Base-by-base conservation (phyloP, 2,329 filamentous ascomycete genomes). In the Aspergillus sp. region DNA sequence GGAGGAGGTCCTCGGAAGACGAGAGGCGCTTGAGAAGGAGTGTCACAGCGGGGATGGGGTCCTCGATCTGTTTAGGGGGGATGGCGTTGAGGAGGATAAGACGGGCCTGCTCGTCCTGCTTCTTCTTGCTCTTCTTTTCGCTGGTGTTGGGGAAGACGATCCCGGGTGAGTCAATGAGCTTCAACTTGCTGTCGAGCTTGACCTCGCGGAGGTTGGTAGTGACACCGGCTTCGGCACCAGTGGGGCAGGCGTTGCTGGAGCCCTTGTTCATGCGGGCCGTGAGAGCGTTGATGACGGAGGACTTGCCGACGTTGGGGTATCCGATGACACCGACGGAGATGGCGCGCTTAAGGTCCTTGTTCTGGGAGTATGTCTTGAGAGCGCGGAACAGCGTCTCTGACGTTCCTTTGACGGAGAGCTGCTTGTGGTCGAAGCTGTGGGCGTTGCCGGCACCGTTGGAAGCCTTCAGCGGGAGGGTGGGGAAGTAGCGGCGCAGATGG, bases 231-330 rank as follows among this genome's bases (percentile, higher is more conserved):
- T 97, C 93, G 31, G 93, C 93, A 63, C 93, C 93, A 1, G 91
- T 91, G 1, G 93, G 93, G 76, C 93, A 97, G 48, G 92, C 91
- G 41, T 84, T 83, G 68, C 85, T 81, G 49, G 80, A 80, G 43
- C 86, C 86, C 66, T 84, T 83, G 72, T 86, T 88, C 69, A 97
- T 82, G 43, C 92, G 87, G 43, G 91, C 88, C 22, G 92, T 90
- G 59, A 97, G 87, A 17, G 93, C 91, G 77, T 97, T 97, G 84
- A 97, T 97, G 71, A 97, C 92, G 54, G 93, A 97, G 30, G 92
- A 96, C 82, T 97, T 97, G 75, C 93, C 93, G 62, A 97, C 93
- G 76, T 97, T 97, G 71, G 93, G 93, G 77, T 97, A 97, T 30
- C 93, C 93, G 69, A 97, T 96, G 64, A 97, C 91, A 67, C 93